Evolutionary conservation across 2,329 filamentous ascomycete species (phyloP).

Genomic region (Aureobasidium sp.): DNA sequence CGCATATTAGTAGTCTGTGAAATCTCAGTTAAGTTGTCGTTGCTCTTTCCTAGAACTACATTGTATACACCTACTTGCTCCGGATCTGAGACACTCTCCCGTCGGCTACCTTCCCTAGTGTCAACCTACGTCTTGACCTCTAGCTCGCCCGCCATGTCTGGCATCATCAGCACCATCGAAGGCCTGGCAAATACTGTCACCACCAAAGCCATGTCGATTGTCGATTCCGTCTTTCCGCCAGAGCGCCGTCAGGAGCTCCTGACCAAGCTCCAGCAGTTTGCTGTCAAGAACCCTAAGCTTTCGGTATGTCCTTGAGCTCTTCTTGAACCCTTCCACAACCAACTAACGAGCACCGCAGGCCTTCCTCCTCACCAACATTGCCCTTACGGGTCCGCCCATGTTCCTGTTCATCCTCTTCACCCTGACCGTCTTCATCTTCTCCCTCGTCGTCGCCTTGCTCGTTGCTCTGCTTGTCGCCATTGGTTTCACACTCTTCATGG

Average conservation of each 20-base stretch:
- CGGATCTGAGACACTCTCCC: neutral
- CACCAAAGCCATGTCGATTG: constrained; percentile 24
- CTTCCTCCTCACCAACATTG: constrained; percentile 56
- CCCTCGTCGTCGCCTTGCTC: constrained; percentile 51
- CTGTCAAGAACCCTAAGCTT: constrained; percentile 56
- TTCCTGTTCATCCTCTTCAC: constrained; percentile 60
- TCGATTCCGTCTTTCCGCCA: constrained; percentile 51
- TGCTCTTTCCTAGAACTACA: neutral
- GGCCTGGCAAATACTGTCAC: constrained; percentile 20
- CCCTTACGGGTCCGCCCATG: constrained; percentile 58
- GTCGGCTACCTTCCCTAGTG: neutral
- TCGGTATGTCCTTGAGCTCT: constrained; percentile 44
- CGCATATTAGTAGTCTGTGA: neutral
- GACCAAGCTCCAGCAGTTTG: constrained; percentile 46
- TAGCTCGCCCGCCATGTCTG: constrained; percentile 4
- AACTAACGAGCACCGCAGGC: constrained; percentile 39
- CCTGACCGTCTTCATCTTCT: constrained; percentile 52
- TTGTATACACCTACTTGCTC: neutral
- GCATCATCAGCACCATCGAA: constrained; percentile 21
- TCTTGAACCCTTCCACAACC: neutral
- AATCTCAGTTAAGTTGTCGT: neutral
- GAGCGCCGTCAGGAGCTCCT: constrained; percentile 50
- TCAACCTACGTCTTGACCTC: neutral
- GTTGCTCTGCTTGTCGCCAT: constrained; percentile 42
- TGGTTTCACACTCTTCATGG: constrained; percentile 59